Conservation (phyloP, 2,329 filamentous ascomycete genomes). For the Ceratocystis alfenasii region DNA sequence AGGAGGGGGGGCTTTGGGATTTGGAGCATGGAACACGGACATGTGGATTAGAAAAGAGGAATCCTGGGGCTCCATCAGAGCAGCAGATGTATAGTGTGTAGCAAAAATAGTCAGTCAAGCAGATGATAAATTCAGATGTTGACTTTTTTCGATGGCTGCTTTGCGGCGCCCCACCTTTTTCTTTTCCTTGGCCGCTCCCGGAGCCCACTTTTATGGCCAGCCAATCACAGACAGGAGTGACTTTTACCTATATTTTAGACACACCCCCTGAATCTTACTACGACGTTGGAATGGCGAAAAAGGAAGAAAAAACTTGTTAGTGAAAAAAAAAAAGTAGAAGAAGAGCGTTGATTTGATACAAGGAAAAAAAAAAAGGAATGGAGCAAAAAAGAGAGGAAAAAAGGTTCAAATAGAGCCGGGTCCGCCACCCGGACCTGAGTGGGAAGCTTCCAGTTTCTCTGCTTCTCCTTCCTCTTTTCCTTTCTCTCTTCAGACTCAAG, state of each 20-base stretch:
- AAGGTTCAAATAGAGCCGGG: conserved; percentile 16
- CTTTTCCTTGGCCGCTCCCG: conserved; percentile 16
- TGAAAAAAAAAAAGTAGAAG: neutral
- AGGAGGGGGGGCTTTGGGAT: neutral
- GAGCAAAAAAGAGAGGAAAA: neutral
- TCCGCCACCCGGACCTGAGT: conserved; percentile 11
- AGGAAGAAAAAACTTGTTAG: neutral
- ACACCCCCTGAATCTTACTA: conserved; percentile 10
- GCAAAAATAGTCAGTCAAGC: neutral
- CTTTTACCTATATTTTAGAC: conserved; percentile 1
- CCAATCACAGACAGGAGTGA: conserved; percentile 10
- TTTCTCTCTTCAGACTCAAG: conserved; percentile 21
- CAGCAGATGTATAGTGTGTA: neutral
- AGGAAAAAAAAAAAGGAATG: neutral
- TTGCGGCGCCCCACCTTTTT: neutral
- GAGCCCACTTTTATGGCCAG: conserved; percentile 10
- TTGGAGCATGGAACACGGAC: neutral
- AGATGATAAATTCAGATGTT: neutral
- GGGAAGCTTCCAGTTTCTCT: neutral
- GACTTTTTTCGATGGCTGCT: neutral
- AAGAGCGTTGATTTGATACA: neutral
- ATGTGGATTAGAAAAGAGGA: neutral
- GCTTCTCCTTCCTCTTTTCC: conserved; percentile 2
- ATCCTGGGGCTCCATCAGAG: neutral
- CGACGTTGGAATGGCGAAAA: conserved; percentile 4